Base-by-base conservation (phyloP, 2,329 filamentous ascomycete genomes). In the Cytospora piceae region DNA sequence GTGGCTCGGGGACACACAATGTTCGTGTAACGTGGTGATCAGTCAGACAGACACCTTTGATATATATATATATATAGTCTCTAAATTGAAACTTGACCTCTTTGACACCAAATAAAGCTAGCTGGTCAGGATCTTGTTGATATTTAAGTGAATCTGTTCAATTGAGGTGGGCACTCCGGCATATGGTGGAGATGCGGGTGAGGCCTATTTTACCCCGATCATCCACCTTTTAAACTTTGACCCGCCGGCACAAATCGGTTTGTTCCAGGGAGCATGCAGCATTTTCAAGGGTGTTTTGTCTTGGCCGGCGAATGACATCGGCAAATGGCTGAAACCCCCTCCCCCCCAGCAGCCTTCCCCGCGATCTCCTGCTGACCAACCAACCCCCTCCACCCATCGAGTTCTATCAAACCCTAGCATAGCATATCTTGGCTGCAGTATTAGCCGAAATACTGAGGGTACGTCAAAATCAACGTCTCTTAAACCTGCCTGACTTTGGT, bases 211-310 rank as follows among this genome's bases (percentile, higher is more conserved):
- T 5, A 52, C 55, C 24, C 58, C 61, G 42, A 67, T 42, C 49
- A 34, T 56, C 52, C 61, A 34, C 4, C 8, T 12, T 9, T 8
- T 34, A 2, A 8, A 8, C 2, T 34, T 61, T 65, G 65, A 57
- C 52, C 61, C 61, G 61, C 37, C 61, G 65, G 65, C 65, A 51
- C 58, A 42, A 57, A 14, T 60, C 57, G 61, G 61, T 54, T 46
- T 42, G 22, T 57, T 29, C 29, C 37, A 53, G 27, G 15, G 17
- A 12, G 29, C 34, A 31, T 5, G 52, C 49, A 53, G 17, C 58
- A 53, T 31, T 52, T 34, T 24, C 46, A 29, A 24, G 34, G 37
- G 24, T 39, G 27, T 32, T 32, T 53, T 32, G 49, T 55, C 24
- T 37, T 27, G 14, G 53, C 34, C 8, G 57, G 27, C 34, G 15